These are phyloP conservation scores for Ceratobasidium sp. DNA, from an alignment of 1,284 basidiomycete species.

Conservation along the genomic window DNA sequence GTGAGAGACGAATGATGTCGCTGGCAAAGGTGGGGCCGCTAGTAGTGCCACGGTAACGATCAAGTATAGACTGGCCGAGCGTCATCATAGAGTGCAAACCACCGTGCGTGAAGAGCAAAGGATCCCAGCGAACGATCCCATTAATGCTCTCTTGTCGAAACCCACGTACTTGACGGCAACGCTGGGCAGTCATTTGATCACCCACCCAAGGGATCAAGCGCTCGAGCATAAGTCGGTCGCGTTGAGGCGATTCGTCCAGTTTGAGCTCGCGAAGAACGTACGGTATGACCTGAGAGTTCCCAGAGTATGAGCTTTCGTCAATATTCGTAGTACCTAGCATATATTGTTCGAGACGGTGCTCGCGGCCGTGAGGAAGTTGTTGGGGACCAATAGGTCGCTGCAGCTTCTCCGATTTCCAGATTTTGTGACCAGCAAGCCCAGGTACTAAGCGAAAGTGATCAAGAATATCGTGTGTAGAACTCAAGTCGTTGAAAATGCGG, in stretches of 20 bases:
- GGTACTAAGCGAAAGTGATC: constrained; percentile 2
- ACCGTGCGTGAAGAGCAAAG: not conserved
- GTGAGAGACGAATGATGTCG: not conserved
- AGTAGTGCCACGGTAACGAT: not conserved
- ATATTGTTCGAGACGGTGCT: not conserved
- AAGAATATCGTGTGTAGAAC: not conserved
- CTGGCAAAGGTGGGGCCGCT: not conserved
- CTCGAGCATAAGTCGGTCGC: not conserved
- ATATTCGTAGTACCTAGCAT: constrained; percentile 14
- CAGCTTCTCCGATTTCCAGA: constrained; percentile 9
- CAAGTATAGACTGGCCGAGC: not conserved
- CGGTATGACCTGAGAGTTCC: constrained; percentile 14
- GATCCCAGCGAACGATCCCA: not conserved
- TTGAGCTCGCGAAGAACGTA: not conserved
- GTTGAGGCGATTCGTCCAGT: not conserved
- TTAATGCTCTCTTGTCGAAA: not conserved
- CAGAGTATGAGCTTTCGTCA: constrained; percentile 12
- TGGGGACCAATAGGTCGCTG: constrained; percentile 1
- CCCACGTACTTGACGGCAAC: not conserved
- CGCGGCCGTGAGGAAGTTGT: constrained; percentile 3
- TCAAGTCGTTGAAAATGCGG: not conserved
- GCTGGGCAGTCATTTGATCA: not conserved
- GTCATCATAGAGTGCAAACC: not conserved
- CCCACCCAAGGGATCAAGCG: not conserved
- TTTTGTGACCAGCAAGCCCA: not conserved